Conservation (phyloP, 257 asterid species). For the Cruciata laevipes region DNA sequence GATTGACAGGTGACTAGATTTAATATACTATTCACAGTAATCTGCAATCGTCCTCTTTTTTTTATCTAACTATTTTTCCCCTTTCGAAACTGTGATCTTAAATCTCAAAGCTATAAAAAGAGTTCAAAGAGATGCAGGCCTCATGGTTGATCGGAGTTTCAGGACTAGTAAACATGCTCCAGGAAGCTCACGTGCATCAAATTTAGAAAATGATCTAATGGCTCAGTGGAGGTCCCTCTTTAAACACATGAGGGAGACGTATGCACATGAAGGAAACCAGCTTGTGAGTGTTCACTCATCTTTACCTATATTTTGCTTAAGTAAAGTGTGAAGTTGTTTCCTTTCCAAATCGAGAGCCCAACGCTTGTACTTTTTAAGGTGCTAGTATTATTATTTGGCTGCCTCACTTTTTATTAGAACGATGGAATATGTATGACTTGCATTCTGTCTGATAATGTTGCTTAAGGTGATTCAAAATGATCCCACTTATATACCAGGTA, state of each 20-base stretch:
- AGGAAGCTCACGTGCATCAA: constrained; percentile 27
- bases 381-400: not conserved
- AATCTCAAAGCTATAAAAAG: constrained; percentile 45
- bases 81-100: constrained; percentile 6
- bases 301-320: not conserved
- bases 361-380: not conserved
- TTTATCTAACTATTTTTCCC: not conserved
- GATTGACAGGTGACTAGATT: constrained; percentile 50
- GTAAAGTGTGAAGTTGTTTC: not conserved
- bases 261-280: constrained; percentile 50
- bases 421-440: not conserved
- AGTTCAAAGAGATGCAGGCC: constrained; percentile 71
- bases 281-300: constrained; percentile 43
- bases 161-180: constrained; percentile 30
- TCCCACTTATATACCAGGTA: not conserved
- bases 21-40: not conserved
- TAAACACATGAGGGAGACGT: constrained; percentile 45
- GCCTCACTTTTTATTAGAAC: not conserved
- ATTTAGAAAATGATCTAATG: constrained; percentile 51
- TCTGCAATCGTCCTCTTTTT: not conserved
- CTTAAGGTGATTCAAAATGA: not conserved
- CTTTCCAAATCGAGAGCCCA: not conserved
- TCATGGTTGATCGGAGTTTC: constrained; percentile 56
- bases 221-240: constrained; percentile 76
- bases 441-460: not conserved